These are phyloP conservation scores for Camelina sativa DNA, from an alignment of 345 rosid genomes.

Conservation along the genomic window DNA sequence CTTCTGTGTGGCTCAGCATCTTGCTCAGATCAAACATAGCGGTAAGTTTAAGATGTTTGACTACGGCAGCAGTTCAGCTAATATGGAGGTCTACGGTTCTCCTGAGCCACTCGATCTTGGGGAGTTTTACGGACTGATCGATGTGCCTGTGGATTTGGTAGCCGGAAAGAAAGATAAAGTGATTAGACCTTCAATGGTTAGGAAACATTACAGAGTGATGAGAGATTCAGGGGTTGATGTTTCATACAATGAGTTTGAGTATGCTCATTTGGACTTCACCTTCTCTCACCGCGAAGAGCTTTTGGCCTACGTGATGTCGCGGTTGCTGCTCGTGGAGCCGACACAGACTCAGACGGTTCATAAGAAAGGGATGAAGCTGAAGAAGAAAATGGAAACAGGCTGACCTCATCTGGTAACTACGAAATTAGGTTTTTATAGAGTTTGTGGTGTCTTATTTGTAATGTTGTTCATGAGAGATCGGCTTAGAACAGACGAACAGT, in stretches of 20 bases:
- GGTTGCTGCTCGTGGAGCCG: slow-evolving; percentile 66
- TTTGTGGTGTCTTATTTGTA: slow-evolving; percentile 13
- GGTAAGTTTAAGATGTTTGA: slow-evolving; percentile 81
- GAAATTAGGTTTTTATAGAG: slow-evolving; percentile 7
- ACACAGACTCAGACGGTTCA: slow-evolving; percentile 24
- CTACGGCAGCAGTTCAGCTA: slow-evolving; percentile 64
- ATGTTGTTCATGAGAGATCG: neutral
- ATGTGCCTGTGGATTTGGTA: slow-evolving; percentile 79
- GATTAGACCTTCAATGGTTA: slow-evolving; percentile 72
- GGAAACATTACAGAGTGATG: no score
- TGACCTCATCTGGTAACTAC: slow-evolving; percentile 4
- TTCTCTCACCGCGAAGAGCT: slow-evolving; percentile 90
- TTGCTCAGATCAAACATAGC: slow-evolving; percentile 83
- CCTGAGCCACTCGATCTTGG: slow-evolving; percentile 86
- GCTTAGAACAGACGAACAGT: slow-evolving; percentile 18
- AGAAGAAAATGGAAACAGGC: slow-evolving; percentile 42
- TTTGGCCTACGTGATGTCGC: slow-evolving; percentile 80
- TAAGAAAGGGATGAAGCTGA: slow-evolving; percentile 50
- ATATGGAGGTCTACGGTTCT: slow-evolving; percentile 72
- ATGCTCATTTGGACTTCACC: no score
- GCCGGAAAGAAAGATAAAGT: slow-evolving; percentile 85
- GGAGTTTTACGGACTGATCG: slow-evolving; percentile 63
- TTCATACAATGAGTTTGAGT: no score
- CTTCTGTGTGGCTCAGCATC: slow-evolving; percentile 70
- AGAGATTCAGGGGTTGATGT: no score